Conservation (phyloP, 306 rosid species). For the Trichosanthes truncata region DNA sequence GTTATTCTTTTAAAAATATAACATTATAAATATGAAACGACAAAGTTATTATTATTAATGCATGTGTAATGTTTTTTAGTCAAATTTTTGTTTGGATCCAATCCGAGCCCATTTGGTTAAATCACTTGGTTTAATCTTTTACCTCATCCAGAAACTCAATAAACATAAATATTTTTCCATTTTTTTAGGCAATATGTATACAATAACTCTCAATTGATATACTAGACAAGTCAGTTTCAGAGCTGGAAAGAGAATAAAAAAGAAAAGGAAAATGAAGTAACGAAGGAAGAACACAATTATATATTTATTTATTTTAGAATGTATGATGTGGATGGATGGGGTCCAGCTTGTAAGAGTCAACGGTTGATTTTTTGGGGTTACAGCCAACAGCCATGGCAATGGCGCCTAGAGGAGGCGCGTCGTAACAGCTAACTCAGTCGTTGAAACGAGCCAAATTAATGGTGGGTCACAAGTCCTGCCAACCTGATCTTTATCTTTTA, state of each 20-base stretch:
- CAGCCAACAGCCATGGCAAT: background rate
- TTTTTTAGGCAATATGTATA: background rate
- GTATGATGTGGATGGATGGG: background rate
- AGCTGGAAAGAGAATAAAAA: background rate
- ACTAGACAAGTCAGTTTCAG: background rate
- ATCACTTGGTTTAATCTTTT: no score
- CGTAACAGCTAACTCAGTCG: background rate
- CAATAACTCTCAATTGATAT: background rate
- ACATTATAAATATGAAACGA: background rate
- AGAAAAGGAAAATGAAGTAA: background rate
- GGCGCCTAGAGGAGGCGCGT: background rate
- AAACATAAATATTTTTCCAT: background rate
- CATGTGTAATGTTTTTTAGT: no score
- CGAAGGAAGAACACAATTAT: background rate
- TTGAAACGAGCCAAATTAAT: constrained; percentile 2
- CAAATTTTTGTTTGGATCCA: no score
- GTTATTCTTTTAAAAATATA: background rate
- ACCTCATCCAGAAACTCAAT: background rate
- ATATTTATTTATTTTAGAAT: background rate
- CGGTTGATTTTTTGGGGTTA: background rate
- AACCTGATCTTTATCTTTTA: background rate
- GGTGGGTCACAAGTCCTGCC: background rate
- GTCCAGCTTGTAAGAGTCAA: background rate
- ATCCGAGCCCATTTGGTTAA: no score
- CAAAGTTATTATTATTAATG: no score